Percentiles rank a stretch among this genome's conserved stretches.
phyloP scores from a whole-genome alignment of 257 asterid genomes.

The Solanum paucissectum region DNA sequence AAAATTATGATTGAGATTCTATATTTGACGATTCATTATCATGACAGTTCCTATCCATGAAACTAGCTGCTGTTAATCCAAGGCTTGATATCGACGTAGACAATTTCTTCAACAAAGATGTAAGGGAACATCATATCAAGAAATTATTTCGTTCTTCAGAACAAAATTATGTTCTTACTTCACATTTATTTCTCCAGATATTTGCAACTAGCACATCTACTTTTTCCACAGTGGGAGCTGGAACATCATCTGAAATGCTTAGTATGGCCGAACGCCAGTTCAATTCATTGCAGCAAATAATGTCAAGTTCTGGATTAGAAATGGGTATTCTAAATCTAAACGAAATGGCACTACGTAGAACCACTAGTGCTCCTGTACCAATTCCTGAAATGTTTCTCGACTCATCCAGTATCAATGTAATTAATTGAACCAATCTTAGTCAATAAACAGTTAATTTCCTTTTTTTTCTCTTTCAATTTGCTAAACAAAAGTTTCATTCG shows the following conservation, averaged over 20 bases:
- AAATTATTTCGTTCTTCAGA: not conserved
- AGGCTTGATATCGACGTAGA: slow-evolving; percentile 50
- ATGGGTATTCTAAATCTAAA: slow-evolving; percentile 25
- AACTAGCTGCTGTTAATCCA: slow-evolving; percentile 69
- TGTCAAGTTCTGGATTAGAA: slow-evolving; percentile 28
- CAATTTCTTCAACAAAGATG: slow-evolving; percentile 51
- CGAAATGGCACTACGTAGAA: slow-evolving; percentile 40
- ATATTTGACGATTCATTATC: not conserved
- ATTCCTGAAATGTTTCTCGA: slow-evolving; percentile 38
- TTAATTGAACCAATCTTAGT: not conserved
- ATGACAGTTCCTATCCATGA: slow-evolving; percentile 85
- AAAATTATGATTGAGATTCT: not conserved
- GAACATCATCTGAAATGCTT: slow-evolving; percentile 28
- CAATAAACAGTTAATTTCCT: not conserved
- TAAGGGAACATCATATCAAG: slow-evolving; percentile 9
- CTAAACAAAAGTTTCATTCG: not conserved
- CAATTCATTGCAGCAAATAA: slow-evolving; percentile 30
- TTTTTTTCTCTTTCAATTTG: not conserved
- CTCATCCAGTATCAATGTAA: slow-evolving; percentile 43
- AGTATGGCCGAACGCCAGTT: slow-evolving; percentile 29
- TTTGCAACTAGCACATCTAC: slow-evolving; percentile 25
- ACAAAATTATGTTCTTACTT: not conserved
- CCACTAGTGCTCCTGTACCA: slow-evolving; percentile 45
- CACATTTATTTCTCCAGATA: slow-evolving; percentile 21
- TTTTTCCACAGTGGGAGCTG: slow-evolving; percentile 19